Percentiles rank a stretch among this genome's conserved stretches.
phyloP scores from a whole-genome alignment of 75 land plant species.

The Pinus tabuliformis region DNA sequence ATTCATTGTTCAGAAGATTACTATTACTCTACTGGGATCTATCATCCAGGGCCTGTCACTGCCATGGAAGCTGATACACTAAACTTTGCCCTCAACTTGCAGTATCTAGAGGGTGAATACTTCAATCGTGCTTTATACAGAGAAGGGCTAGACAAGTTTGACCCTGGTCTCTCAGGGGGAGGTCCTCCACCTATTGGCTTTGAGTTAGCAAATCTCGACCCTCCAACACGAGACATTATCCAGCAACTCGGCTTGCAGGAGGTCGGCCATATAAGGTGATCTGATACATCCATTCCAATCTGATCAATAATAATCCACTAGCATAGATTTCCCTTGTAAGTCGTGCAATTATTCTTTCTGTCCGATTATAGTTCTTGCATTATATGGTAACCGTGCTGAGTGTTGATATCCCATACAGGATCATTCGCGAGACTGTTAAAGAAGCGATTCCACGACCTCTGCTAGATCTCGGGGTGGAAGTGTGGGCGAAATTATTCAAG shows the following conservation, averaged over 20 bases:
- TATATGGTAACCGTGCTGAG: no score
- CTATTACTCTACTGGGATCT: slow-evolving; percentile 5
- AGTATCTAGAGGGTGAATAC: slow-evolving; percentile 39
- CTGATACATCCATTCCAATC: no score
- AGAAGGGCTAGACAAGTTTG: slow-evolving; percentile 23
- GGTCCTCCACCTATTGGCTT: slow-evolving; percentile 35
- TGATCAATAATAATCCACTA: no score
- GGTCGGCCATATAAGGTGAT: slow-evolving; percentile 19
- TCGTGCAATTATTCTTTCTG: no score
- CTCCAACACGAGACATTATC: slow-evolving; percentile 13
- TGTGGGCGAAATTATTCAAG: slow-evolving; percentile 24
- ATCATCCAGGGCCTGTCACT: slow-evolving; percentile 11
- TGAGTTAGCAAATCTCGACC: slow-evolving; percentile 33
- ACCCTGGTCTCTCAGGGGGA: slow-evolving; percentile 11
- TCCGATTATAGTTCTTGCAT: no score
- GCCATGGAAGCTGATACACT: slow-evolving; percentile 13
- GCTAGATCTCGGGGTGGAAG: slow-evolving; percentile 25
- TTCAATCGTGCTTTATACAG: slow-evolving; percentile 20
- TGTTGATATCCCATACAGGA: slow-evolving; percentile 17
- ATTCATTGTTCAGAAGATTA: no score
- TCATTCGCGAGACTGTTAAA: slow-evolving; percentile 14
- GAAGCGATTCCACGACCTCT: slow-evolving; percentile 39
- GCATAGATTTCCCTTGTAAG: no score
- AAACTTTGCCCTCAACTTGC: slow-evolving; percentile 33
- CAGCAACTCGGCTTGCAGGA: slow-evolving; percentile 36